phyloP scores from a whole-genome alignment of 2,329 filamentous ascomycete genomes.

The Cladosporium sp. region DNA sequence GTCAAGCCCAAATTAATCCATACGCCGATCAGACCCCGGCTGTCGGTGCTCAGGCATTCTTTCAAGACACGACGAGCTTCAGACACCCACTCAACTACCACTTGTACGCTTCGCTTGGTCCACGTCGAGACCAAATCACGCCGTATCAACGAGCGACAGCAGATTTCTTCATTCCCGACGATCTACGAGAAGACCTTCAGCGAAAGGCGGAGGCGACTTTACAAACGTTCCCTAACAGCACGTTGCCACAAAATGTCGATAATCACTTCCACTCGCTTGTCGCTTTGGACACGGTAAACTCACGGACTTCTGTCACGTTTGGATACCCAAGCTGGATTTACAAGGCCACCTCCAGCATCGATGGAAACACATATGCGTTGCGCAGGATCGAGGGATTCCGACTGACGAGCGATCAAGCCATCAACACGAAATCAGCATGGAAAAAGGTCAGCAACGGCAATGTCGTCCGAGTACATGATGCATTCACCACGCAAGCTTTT shows the following conservation, averaged over 20 bases:
- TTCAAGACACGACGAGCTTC: constrained; percentile 53
- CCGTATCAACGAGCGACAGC: constrained; percentile 82
- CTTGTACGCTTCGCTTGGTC: constrained; percentile 80
- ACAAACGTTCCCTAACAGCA: constrained; percentile 70
- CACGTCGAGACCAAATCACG: constrained; percentile 73
- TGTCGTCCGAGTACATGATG: constrained; percentile 82
- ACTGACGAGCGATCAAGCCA: constrained; percentile 82
- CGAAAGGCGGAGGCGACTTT: constrained; percentile 80
- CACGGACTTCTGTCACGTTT: constrained; percentile 74
- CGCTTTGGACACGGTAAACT: constrained; percentile 74
- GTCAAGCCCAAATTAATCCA: constrained; percentile 51
- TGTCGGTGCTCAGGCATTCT: constrained; percentile 62
- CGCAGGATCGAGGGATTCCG: constrained; percentile 84
- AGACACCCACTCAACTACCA: constrained; percentile 74
- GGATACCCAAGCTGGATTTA: constrained; percentile 92
- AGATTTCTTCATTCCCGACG: constrained; percentile 87
- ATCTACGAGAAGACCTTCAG: constrained; percentile 80
- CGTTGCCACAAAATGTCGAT: constrained; percentile 70
- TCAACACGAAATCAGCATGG: constrained; percentile 83
- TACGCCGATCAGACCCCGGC: constrained; percentile 68
- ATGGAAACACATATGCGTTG: constrained; percentile 81
- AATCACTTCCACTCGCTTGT: constrained; percentile 83
- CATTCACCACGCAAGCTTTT: constrained; percentile 89
- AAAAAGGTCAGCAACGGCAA: constrained; percentile 75
- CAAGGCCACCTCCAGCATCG: constrained; percentile 85